Percentiles rank a stretch among this genome's conserved stretches.
Conservation (phyloP, 2,329 filamentous ascomycete genomes). For the Aspergillus novoparasiticus region DNA sequence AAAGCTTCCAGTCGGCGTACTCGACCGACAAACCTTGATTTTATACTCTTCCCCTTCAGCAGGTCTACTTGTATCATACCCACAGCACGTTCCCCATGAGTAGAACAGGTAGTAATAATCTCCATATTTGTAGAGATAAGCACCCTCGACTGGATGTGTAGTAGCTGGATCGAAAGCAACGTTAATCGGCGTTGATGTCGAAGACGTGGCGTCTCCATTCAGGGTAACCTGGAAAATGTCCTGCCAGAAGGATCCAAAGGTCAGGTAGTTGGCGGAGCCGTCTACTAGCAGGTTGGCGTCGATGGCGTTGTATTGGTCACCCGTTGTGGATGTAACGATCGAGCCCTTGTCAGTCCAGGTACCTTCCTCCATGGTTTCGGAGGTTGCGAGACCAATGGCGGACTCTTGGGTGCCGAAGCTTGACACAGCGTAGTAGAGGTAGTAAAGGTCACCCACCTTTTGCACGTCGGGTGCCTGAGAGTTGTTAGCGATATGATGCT, state of each 20-base stretch:
- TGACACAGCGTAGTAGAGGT: conserved; percentile 69
- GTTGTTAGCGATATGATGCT: neutral
- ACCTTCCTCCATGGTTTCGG: conserved; percentile 41
- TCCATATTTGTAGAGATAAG: conserved; percentile 58
- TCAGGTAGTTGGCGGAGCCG: conserved; percentile 51
- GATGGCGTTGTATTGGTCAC: conserved; percentile 61
- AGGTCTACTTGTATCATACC: conserved; percentile 55
- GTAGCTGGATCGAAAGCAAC: conserved; percentile 58
- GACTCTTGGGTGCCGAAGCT: conserved; percentile 63
- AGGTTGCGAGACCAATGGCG: conserved; percentile 62
- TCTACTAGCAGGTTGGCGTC: conserved; percentile 57
- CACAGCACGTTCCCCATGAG: conserved; percentile 63
- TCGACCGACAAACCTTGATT: conserved; percentile 66
- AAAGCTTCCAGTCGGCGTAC: conserved; percentile 55
- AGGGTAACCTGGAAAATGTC: conserved; percentile 65
- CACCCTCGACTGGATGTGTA: conserved; percentile 58
- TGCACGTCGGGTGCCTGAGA: conserved; percentile 64
- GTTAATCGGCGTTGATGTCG: conserved; percentile 45
- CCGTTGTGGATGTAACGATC: conserved; percentile 38
- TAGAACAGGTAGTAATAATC: conserved; percentile 68
- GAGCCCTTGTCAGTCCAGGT: conserved; percentile 39
- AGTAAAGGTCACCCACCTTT: conserved; percentile 60
- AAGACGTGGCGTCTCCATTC: conserved; percentile 33
- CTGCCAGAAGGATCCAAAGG: conserved; percentile 70
- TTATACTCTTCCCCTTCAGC: conserved; percentile 65